Percentiles rank a stretch among this genome's conserved stretches.
phyloP scores from a whole-genome alignment of 495 filamentous ascomycete species.

The Xylaria grammica region DNA sequence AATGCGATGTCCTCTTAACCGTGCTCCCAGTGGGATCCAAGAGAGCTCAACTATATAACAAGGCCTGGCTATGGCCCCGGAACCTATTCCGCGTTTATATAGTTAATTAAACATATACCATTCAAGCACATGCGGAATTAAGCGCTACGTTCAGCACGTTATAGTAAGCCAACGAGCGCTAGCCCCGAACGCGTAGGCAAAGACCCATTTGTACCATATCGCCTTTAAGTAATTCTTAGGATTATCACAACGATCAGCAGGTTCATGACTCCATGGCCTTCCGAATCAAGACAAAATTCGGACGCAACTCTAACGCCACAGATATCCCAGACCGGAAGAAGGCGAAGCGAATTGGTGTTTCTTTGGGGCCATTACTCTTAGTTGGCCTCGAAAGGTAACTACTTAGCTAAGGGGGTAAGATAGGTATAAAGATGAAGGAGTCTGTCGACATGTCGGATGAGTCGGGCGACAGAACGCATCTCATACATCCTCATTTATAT shows the following conservation, averaged over 20 bases:
- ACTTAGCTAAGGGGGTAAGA: neutral
- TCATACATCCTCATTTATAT: neutral
- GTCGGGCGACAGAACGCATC: neutral
- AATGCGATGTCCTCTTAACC: too few species aligned
- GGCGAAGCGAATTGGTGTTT: neutral
- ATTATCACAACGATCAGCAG: neutral
- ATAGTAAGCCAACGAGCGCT: conserved; percentile 13
- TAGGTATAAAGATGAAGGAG: too few species aligned
- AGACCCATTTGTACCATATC: neutral
- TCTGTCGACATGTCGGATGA: neutral
- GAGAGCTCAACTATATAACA: too few species aligned
- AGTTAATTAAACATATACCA: too few species aligned
- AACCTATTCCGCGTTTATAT: too few species aligned
- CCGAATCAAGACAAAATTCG: neutral
- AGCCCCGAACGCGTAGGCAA: neutral
- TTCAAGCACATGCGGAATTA: too few species aligned
- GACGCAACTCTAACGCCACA: neutral
- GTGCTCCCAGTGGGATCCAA: too few species aligned
- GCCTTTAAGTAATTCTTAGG: neutral
- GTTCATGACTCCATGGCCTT: neutral
- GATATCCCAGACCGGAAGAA: neutral
- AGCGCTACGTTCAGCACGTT: too few species aligned
- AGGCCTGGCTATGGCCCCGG: too few species aligned
- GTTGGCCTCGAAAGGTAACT: neutral
- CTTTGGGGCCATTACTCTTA: neutral